Conservation (phyloP, 345 rosid species). For the Camelina laxa region DNA sequence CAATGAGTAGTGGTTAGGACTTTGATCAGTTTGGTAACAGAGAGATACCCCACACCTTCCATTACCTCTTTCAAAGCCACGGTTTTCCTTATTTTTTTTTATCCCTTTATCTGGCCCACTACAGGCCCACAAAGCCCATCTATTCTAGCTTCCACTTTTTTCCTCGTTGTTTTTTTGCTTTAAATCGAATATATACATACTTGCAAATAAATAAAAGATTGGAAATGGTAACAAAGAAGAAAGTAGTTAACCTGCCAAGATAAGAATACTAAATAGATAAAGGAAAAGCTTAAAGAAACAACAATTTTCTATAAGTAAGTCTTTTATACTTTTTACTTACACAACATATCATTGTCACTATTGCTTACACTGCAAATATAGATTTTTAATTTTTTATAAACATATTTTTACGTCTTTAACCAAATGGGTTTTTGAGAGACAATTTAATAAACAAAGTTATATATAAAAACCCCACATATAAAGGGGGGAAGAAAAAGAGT, state of each 20-base stretch:
- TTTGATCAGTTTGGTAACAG: slow-evolving; percentile 35
- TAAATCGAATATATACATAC: neutral
- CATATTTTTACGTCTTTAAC: slow-evolving; percentile 10
- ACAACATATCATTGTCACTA: slow-evolving; percentile 31
- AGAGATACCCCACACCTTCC: slow-evolving; percentile 44
- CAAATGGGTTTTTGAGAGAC: slow-evolving; percentile 4
- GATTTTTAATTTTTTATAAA: neutral
- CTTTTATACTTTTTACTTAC: neutral
- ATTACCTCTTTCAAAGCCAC: slow-evolving; percentile 12
- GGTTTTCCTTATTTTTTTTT: neutral
- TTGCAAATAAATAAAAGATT: no score
- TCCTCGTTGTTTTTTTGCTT: neutral
- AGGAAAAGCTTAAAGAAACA: slow-evolving; percentile 32
- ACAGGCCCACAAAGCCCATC: slow-evolving; percentile 36
- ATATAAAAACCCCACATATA: neutral
- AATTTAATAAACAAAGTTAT: slow-evolving; percentile 6
- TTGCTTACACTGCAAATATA: slow-evolving; percentile 35
- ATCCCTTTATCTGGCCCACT: slow-evolving; percentile 28
- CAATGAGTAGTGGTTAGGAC: slow-evolving; percentile 45
- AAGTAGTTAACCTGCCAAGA: slow-evolving; percentile 16
- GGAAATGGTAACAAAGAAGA: slow-evolving; percentile 5
- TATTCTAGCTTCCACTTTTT: neutral
- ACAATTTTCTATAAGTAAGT: neutral
- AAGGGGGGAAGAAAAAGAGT: neutral
- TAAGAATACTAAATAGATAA: neutral